Conservation (phyloP, 116 monocot species). For the Phalaenopsis hybrid region DNA sequence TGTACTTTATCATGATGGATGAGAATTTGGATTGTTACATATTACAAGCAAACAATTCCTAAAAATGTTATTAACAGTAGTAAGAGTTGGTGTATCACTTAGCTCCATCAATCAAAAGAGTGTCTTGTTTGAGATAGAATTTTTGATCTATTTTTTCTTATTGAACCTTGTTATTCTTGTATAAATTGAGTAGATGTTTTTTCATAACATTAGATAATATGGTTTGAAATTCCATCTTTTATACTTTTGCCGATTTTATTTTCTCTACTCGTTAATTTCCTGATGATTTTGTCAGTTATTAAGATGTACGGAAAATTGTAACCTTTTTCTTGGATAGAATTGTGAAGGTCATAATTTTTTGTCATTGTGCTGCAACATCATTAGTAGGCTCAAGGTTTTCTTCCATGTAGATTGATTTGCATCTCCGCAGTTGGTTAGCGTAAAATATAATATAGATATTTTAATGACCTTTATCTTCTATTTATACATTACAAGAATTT, state of each 20-base stretch:
- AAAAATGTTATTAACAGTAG: not conserved
- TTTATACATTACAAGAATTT: not conserved
- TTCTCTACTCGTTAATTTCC: not conserved
- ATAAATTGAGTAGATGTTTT: not conserved
- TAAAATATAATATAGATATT: not conserved
- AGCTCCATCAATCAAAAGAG: not conserved
- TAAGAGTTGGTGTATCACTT: not conserved
- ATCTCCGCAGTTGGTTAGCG: not conserved
- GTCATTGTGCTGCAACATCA: no score
- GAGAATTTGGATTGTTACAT: no score
- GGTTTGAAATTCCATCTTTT: not conserved
- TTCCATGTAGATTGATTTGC: not conserved
- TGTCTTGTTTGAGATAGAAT: not conserved
- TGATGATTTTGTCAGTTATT: not conserved
- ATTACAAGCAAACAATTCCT: no score
- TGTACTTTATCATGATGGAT: no score
- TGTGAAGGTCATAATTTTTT: no score
- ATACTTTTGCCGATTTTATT: not conserved
- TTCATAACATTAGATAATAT: not conserved
- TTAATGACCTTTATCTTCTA: not conserved
- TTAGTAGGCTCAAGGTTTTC: not conserved
- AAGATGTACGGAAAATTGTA: not conserved
- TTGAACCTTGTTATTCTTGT: not conserved
- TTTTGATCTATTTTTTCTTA: not conserved
- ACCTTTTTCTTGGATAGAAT: no score